Evolutionary conservation across 345 rosid species (phyloP), one percentile per base, ranked within the genome.

Genomic region (Populus pruinosa): DNA sequence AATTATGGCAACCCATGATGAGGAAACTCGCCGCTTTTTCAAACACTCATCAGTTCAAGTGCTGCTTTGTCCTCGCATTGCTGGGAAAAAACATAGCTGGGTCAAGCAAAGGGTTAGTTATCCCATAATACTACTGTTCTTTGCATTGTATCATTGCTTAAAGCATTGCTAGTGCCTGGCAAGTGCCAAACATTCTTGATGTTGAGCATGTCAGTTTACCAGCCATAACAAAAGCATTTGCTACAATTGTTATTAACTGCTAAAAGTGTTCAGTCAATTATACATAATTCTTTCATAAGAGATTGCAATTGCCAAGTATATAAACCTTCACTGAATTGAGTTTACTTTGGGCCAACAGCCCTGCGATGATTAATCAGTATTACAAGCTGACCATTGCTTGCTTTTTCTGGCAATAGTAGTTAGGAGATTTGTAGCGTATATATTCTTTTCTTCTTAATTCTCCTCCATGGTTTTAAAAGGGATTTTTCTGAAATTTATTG

Each of bases 31-130:
- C 27, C 89, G 90, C 16, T 93, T 87, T 86, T 95, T 95, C 86
- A 95, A 95, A 83, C 89, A 89, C 80, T 95, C 99, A 5, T 95
- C 99, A 17, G 98, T 95, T 80, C 93, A 90, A 77, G 97, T 95
- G 78, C 85, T 95, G 71, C 94, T 95, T 44, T 95, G 99, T 81
- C 97, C 98, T 65, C 93, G 99, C 16, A 80, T 79, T 84, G 99
- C 98, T 81, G 99, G 99, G 83, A 95, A 95, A 81, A 85, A 84
- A 47, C 96, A 92, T 86, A 95, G 99, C 79, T 95, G 97, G 98
- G 35, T 83, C 77, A 95, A 90, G 84, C 99, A 93, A 84, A 92
- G 81, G 91, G 98, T 95, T 82, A 65, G 85, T 75, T 63, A 29
- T 61, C 55, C 53, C 25, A 7, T 36, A 41, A 69, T n/a, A 4